Evolutionary conservation across 352 stramenopile genomes (phyloP), one percentile per base, ranked within the genome.

Genomic region (Globisporangium carolinianum): DNA sequence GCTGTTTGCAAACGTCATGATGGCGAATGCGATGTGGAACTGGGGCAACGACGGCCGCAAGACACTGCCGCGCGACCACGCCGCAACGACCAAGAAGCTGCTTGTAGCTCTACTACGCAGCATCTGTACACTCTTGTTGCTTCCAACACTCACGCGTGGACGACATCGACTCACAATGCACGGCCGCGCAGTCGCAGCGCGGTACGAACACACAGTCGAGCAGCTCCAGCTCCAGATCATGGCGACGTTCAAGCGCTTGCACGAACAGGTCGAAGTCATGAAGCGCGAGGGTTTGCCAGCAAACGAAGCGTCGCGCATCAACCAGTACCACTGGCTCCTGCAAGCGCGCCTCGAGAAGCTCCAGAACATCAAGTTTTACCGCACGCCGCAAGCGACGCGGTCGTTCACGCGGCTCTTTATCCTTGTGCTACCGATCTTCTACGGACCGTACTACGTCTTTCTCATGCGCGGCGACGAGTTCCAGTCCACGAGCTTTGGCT

Each of bases 281-380:
- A 94, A 95, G 63, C 38, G 42, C 2, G 73, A 52, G 8, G 86
- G 83, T 0, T 65, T 95, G 15, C 86, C 83, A 18, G 79, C 81
- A 0, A 95, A 95, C 47, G 86, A 95, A 63, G 83, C 86, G 15
- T 92, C 80, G n/a, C 81, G 86, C 18, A 88, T 94, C 61, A 94
- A 93, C 55, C 86, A 94, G 64, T 94, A 94, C 57, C 80, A 94
- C 54, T 95, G 86, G 86, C 68, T 95, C 50, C 69, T 95, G 2
- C 76, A 91, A 58, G 81, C 79, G 51, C 81, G 86, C 17, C 70
- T 95, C 36, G 84, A 95, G 52, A 83, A 80, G 61, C 68, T 95
- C 0, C 82, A 89, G 63, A 92, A 92, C 67, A 79, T 91, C 58
- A 95, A 93, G 75, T 87, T 91, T 55, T 95, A 95, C 55, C 81